Evolutionary conservation across 768 basidiomycete genomes (phyloP).

Genomic region (Pisolithus marmoratus): DNA sequence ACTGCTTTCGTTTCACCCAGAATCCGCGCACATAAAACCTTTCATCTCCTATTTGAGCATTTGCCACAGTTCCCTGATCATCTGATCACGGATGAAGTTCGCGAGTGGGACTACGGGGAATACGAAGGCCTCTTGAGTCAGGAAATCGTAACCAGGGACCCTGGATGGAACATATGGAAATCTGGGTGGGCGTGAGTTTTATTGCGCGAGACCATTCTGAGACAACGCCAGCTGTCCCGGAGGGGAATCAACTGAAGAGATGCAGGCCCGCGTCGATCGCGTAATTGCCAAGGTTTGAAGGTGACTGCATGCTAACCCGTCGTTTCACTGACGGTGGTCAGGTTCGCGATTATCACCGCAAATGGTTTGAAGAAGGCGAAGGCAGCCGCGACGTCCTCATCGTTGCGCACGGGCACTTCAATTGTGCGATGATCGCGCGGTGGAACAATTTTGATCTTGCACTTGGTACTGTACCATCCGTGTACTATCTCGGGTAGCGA

Average conservation of each 20-base stretch:
- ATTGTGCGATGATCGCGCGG: slow-evolving; percentile 68
- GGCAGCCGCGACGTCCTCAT: slow-evolving; percentile 78
- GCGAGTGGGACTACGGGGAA: slow-evolving; percentile 91
- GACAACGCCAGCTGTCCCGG: slow-evolving; percentile 62
- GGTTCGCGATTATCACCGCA: slow-evolving; percentile 68
- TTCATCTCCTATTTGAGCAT: slow-evolving; percentile 68
- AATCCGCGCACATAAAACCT: slow-evolving; percentile 78
- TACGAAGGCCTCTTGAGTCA: slow-evolving; percentile 79
- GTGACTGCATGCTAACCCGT: neutral
- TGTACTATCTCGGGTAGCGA: neutral
- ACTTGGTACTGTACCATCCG: slow-evolving; percentile 36
- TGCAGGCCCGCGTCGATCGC: slow-evolving; percentile 71
- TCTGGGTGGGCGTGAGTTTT: slow-evolving; percentile 53
- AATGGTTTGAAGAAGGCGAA: slow-evolving; percentile 61
- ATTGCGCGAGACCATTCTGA: neutral
- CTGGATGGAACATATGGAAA: slow-evolving; percentile 77
- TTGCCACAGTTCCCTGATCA: slow-evolving; percentile 44
- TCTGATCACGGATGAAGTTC: slow-evolving; percentile 55
- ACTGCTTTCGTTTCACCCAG: slow-evolving; percentile 84
- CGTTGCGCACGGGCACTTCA: slow-evolving; percentile 85
- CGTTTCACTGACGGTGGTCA: slow-evolving; percentile 22
- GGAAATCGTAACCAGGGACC: slow-evolving; percentile 64
- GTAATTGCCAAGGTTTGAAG: slow-evolving; percentile 62
- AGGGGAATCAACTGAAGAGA: slow-evolving; percentile 79
- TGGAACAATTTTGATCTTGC: slow-evolving; percentile 71